These are phyloP conservation scores for Aegilops tauschii DNA, from an alignment of 176 grass and related monocot genomes.

Conservation along the genomic window DNA sequence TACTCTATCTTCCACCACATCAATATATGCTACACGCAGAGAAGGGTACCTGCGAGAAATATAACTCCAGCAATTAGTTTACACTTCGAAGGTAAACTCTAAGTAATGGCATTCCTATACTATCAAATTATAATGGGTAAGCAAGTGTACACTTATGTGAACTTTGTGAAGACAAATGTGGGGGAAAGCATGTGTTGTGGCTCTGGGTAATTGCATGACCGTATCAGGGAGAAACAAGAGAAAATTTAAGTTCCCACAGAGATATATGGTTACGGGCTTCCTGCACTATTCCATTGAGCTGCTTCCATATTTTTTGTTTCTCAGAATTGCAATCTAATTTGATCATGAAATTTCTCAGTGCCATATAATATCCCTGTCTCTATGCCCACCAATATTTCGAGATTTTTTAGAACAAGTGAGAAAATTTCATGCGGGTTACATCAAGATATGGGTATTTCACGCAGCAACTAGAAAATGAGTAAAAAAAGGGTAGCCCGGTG, in stretches of 20 bases:
- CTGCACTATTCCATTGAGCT: neutral
- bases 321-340: neutral
- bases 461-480: neutral
- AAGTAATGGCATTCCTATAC: neutral
- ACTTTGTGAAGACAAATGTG: neutral
- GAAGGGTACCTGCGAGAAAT: constrained; percentile 69
- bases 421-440: neutral
- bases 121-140: constrained; percentile 15
- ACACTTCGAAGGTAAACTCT: constrained; percentile 3
- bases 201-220: neutral
- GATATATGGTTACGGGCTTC: neutral
- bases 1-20: constrained; percentile 71
- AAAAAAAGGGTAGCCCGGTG: neutral
- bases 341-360: neutral
- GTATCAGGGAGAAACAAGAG: neutral
- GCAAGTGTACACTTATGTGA: neutral
- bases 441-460: neutral
- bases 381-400: neutral
- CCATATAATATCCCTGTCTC: neutral
- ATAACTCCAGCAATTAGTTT: constrained; percentile 5
- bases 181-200: neutral
- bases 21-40: constrained; percentile 93
- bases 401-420: neutral
- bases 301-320: neutral
- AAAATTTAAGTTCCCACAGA: neutral